Base-by-base conservation (phyloP, 768 basidiomycete genomes). In the Pleurotus salmoneostramineus region DNA sequence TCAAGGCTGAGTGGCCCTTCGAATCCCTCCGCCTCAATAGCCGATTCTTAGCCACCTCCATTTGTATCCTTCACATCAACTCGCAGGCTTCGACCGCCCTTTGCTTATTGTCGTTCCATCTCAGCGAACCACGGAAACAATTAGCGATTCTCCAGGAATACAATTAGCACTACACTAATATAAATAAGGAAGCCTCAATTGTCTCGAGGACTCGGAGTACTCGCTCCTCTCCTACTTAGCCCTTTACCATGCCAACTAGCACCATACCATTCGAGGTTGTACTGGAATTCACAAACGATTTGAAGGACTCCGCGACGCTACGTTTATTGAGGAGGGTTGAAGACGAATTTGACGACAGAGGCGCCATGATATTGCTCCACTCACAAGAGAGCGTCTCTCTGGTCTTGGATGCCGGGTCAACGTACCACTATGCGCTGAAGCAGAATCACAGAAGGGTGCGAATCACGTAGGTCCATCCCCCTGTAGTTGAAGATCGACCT, bases 191-290 rank as follows among this genome's bases (percentile, higher is more conserved):
- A 52, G 34, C 31, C 15, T 34, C 55, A 33, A 56, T 56, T 56
- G 55, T 56, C 50, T 52, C 35, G 12, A 52, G 50, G 35, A 11
- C 15, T 52, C 36, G 33, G 56, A 33, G 36, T 17, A 27, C 32
- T 42, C 34, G n/a, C 31, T 49, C 55, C 46, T 50, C 36, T 17
- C 35, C 32, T 31, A 7, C 45, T 51, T 57, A 37, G 50, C 33
- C 50, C 56, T 36, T 58, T 54, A 52, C 60, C 15, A 77, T 79
- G 74, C 80, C 79, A 47, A 78, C 79, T 40, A 77, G 74, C 64
- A 82, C 80, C n/a, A 60, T 71, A 32, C 74, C 81, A 42, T 83
- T 79, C 69, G 82, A 83, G 65, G 75, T 83, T 45, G 60, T 81
- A 37, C 72, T 83, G 63, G 80, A 82, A 59, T 67, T 84, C 60